Base-by-base conservation (phyloP, 2,329 filamentous ascomycete genomes). In the Pseudogymnoascus sp. region DNA sequence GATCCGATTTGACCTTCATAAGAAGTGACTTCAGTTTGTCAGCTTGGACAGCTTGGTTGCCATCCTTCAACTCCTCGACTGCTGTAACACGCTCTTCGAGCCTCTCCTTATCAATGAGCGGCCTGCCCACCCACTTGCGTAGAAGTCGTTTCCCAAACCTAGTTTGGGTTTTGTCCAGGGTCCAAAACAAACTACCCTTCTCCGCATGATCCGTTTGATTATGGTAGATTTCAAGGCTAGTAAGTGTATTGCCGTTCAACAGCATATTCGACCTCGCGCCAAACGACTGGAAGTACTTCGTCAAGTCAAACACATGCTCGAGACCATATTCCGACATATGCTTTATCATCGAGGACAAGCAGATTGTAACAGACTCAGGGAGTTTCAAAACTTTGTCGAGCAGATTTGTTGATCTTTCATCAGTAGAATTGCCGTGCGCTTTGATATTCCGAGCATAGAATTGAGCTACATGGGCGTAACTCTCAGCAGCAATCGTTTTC, bases 221-320 rank as follows among this genome's bases (percentile, higher is more conserved):
- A 65, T 93, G 89, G 72, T 97, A 99, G 1, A 99, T 91, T 73
- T 99, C 95, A 11, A 99, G 82, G 70, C 91, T 96, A 59, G 91
- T 93, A 38, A 99, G 78, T 0, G 93, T 97, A 62, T 96, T 99
- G 50, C 93, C 95, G 72, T 96, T 97, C 65, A 99, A 80, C 3
- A 97, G 80, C 95, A 99, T 97, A 72, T 97, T 93, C 13, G 93
- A 93, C 38, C 93, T 83, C 7, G 93, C 91, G 69, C 90, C 96
- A 77, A 99, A 99, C 1, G 92, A 91, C 69, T 96, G 89, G 72
- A 99, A 99, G 77, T 97, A 96, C 70, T 96, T 96, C 1, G 95
- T 97, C 46, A 99, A 78, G 71, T 96, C 89, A 70, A 99, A 96
- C 62, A 99, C 91, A 77, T 97, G 92, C 74, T 97, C 89, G 19